Conservation (phyloP, 2,329 filamentous ascomycete species). For the Hypoxylon sp. region DNA sequence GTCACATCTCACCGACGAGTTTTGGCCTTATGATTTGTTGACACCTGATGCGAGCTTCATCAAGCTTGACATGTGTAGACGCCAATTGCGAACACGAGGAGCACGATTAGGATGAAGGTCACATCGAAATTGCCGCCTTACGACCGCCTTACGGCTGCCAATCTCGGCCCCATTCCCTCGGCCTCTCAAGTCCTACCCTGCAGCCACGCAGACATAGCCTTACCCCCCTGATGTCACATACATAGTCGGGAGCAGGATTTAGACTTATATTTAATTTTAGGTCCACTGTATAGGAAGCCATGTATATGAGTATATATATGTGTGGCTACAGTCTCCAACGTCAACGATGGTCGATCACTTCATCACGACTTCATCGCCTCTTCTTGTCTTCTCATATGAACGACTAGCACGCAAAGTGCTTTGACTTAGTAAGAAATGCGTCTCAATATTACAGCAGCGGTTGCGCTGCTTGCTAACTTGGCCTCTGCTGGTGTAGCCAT, state of each 20-base stretch:
- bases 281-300: neutral
- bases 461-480: slow-evolving; percentile 38
- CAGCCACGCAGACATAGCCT: slow-evolving; percentile 25
- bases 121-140: slow-evolving; percentile 18
- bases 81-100: slow-evolving; percentile 5
- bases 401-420: slow-evolving; percentile 4
- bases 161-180: slow-evolving; percentile 21
- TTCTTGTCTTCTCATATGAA: neutral
- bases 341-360: slow-evolving; percentile 24
- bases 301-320: slow-evolving; percentile 27
- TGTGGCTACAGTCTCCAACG: neutral
- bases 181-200: slow-evolving; percentile 14
- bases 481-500: slow-evolving; percentile 27
- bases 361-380: slow-evolving; percentile 17
- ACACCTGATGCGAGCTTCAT: slow-evolving; percentile 9
- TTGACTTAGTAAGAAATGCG: slow-evolving; percentile 38
- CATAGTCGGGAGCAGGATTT: slow-evolving; percentile 29
- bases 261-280: slow-evolving; percentile 34
- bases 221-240: slow-evolving; percentile 18
- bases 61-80: neutral
- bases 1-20: slow-evolving; percentile 18
- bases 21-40: slow-evolving; percentile 2
- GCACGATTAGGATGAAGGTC: slow-evolving; percentile 11
- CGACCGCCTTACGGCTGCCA: slow-evolving; percentile 6
- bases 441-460: slow-evolving; percentile 33